phyloP scores from a whole-genome alignment of 2,329 filamentous ascomycete genomes.

The Fusarium sp. region DNA sequence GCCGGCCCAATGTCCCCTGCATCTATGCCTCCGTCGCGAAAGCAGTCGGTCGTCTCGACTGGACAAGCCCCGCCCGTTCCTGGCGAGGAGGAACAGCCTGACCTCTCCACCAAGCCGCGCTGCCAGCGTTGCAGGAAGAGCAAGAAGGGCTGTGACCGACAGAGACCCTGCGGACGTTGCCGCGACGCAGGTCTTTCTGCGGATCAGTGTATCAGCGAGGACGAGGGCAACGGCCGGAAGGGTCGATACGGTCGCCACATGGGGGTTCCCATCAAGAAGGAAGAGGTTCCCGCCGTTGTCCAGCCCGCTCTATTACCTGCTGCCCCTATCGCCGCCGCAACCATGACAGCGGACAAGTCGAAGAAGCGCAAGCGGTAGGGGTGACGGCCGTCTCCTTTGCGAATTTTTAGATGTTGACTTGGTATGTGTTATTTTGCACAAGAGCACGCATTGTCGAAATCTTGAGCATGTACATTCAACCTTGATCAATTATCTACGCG shows the following conservation, averaged over 20 bases:
- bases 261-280: constrained; percentile 73
- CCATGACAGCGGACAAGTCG: constrained; percentile 61
- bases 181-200: constrained; percentile 93
- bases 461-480: constrained; percentile 14
- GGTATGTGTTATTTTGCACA: constrained; percentile 25
- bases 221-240: constrained; percentile 97
- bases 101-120: constrained; percentile 93
- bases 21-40: constrained; percentile 79
- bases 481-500: constrained; percentile 12
- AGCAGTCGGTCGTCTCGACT: constrained; percentile 77
- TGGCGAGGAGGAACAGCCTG: constrained; percentile 89
- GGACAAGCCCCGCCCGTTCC: constrained; percentile 60
- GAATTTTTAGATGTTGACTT: constrained; percentile 7
- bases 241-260: constrained; percentile 85
- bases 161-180: constrained; percentile 94
- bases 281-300: constrained; percentile 58
- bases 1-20: constrained; percentile 69
- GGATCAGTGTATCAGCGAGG: constrained; percentile 96
- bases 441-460: constrained; percentile 22
- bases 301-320: constrained; percentile 57
- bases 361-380: constrained; percentile 72
- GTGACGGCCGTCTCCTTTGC: not conserved
- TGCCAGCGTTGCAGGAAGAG: constrained; percentile 99
- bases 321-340: constrained; percentile 56
- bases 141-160: constrained; percentile 98